A percentile compares a stretch with the other conserved stretches of the same genome.
These are phyloP conservation scores for Leucosporidium scottii DNA, from an alignment of 768 basidiomycete genomes.

Conservation along the genomic window DNA sequence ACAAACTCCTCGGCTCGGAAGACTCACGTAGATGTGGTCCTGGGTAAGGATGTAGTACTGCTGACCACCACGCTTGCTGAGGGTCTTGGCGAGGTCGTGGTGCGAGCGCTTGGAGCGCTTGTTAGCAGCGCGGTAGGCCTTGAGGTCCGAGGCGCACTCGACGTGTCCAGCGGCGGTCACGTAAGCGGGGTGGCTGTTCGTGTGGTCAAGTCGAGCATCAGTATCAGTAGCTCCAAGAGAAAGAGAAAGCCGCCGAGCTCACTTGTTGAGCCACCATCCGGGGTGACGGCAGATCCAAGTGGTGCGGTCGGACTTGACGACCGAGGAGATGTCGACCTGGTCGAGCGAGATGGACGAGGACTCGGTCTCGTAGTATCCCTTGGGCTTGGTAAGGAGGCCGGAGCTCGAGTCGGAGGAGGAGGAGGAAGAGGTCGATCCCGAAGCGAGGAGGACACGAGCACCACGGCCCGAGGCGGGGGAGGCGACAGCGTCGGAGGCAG, in stretches of 20 bases:
- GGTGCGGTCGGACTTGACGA: constrained; percentile 9
- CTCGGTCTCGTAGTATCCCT: constrained; percentile 17
- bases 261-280: constrained; percentile 21
- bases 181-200: constrained; percentile 17
- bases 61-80: constrained; percentile 10
- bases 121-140: constrained; percentile 20
- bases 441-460: no score
- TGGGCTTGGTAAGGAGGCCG: no score
- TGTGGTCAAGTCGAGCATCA: no score
- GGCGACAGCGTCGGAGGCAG: no score
- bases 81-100: constrained; percentile 11
- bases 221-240: no score
- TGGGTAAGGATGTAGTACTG: constrained; percentile 24
- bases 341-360: constrained; percentile 7
- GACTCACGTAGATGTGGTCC: constrained; percentile 24
- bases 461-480: no score
- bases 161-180: constrained; percentile 16
- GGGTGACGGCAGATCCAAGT: constrained; percentile 31
- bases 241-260: background rate
- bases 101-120: constrained; percentile 13
- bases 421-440: no score
- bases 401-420: no score
- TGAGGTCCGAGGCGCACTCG: constrained; percentile 27
- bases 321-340: constrained; percentile 14
- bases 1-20: no score